phyloP scores from a whole-genome alignment of 805 yeast species.

The Yarrowia sp. region DNA sequence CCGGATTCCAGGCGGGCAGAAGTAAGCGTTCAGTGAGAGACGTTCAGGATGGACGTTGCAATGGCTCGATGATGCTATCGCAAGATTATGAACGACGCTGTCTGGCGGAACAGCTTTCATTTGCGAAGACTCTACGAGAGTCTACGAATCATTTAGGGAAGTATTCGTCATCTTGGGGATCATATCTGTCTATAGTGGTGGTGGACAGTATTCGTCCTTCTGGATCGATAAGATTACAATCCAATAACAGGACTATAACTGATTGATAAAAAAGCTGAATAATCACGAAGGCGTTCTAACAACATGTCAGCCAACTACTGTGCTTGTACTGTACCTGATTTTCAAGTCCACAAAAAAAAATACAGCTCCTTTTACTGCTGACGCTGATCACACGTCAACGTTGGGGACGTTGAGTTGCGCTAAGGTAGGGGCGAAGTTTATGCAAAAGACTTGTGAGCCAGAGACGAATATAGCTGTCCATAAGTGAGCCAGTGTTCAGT shows the following conservation, averaged over 20 bases:
- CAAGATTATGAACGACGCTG: background rate
- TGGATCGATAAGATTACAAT: too few species aligned
- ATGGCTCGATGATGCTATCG: background rate
- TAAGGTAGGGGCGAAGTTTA: constrained; percentile 21
- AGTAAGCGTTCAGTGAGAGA: background rate
- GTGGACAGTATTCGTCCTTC: too few species aligned
- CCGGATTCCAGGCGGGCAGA: background rate
- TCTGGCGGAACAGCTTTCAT: background rate
- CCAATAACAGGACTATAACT: too few species aligned
- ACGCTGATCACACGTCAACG: constrained; percentile 12
- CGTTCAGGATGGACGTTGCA: too few species aligned
- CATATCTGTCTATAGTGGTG: too few species aligned
- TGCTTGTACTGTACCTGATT: too few species aligned
- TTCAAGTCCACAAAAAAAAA: too few species aligned
- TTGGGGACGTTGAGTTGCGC: constrained; percentile 15
- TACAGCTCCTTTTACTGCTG: too few species aligned
- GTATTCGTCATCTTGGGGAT: background rate
- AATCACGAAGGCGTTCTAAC: too few species aligned
- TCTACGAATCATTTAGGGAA: background rate
- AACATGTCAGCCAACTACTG: too few species aligned
- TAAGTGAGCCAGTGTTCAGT: background rate
- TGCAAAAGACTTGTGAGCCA: background rate
- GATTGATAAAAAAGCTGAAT: too few species aligned
- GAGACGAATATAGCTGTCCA: too few species aligned
- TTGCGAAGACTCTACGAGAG: background rate